Evolutionary conservation across 2,329 filamentous ascomycete genomes (phyloP), one percentile per base, ranked within the genome.

Genomic region (Fusarium xylarioides): DNA sequence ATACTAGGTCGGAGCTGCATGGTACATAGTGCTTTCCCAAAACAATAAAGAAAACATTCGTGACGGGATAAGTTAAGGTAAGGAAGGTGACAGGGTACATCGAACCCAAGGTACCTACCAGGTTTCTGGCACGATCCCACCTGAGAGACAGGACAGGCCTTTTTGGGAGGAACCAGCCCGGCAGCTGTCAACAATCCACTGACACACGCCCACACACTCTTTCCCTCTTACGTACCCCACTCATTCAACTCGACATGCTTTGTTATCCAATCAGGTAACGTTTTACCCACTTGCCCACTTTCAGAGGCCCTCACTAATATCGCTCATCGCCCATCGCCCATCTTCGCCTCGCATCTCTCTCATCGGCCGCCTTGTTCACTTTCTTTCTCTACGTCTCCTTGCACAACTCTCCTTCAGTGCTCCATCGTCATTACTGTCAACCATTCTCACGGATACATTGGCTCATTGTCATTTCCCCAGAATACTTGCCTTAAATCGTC

Each of bases 131-230:
- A 57, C 63, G 68, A 73, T 77, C 65, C 70, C 64, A 74, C 76
- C 68, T 74, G 63, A 74, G 63, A 72, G 76, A 73, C 70, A 75
- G 71, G 74, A 72, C 70, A 76, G 74, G 73, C 65, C 68, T 74
- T 70, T 49, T 69, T 58, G 74, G 63, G 63, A 76, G 61, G 69
- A 74, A 69, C 73, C 70, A 70, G 76, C 52, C 72, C 76, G 66
- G 73, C 68, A 77, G 73, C 76, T 74, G 74, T 78, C 76, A 77
- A 76, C 49, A 74, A 67, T 59, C 63, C 55, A 73, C 67, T 68
- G 62, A 73, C 72, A 76, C 73, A 74, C 70, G 61, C 67, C 69
- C 73, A 71, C 73, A 73, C 75, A 74, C 53, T 70, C 71, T 70
- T 74, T 74, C 64, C 57, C 38, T 74, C 60, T 73, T 67, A 58